Base-by-base conservation (phyloP, 139 green algal genomes). In the Axilococcus clingmanii region DNA sequence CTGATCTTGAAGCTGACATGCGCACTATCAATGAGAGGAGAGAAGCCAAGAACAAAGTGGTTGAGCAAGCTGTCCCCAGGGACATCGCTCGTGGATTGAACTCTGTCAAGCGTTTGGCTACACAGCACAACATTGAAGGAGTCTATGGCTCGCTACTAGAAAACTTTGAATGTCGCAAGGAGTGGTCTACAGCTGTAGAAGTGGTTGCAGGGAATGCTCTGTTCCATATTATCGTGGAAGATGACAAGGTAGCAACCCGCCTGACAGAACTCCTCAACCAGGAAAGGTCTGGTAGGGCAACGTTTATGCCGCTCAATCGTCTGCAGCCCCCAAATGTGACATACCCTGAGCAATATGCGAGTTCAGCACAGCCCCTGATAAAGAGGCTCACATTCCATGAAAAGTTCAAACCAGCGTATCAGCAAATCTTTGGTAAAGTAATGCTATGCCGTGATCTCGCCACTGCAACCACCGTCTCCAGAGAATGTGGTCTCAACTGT, bases 231-330 rank as follows among this genome's bases (percentile, higher is more conserved):
- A 76, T 93, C 44, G 65, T 98, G 38, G 88, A 98, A 19, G 69
- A 56, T 7, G 75, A 85, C 33, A 68, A 80, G 20, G 66, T 91
- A 12, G 89, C 85, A 17, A 70, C 81, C 4, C 24, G 68, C 12
- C 67, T 94, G 17, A 72, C 84, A 7, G 22, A 61, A 5, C 52
- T 81, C 22, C 71, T 99, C 27, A 83, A 77, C 33, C 30, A 62
- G n/a, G 59, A 72, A 15, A 77, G 75, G 45, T 67, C 51, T 19
- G 92, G 92, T 1, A 72, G 92, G 11, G 75, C 92, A 7, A 95
- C 87, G 3, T 97, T 97, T 68, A 83, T 97, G 57, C 92, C 92
- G 1, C 78, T 99, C 20, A 89, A 94, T 72, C 52, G 65, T 20
- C 48, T 96, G 16, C 32, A 27, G 9, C 20, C 48, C 14, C 15